Evolutionary conservation across 495 filamentous ascomycete genomes (phyloP).

Genomic region (Umbilicaria muhlenbergii): DNA sequence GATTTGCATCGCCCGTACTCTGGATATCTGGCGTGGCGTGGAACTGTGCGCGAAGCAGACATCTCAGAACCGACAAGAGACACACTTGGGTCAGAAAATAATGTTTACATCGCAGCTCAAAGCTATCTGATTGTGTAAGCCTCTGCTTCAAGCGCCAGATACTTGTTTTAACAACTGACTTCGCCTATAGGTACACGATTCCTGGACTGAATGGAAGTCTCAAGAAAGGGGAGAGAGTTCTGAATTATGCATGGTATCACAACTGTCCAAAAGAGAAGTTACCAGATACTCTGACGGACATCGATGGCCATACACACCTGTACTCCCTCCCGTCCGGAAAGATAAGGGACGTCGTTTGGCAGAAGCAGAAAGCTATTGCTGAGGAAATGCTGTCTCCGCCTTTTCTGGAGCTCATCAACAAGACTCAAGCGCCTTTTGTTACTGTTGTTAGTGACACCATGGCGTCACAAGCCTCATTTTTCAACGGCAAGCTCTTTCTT

Average conservation of each 20-base stretch:
- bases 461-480: slow-evolving; percentile 9
- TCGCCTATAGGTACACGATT: too few species aligned
- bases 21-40: too few species aligned
- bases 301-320: slow-evolving; percentile 10
- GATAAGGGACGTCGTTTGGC: slow-evolving; percentile 8
- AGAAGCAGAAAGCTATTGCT: slow-evolving; percentile 1
- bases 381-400: slow-evolving; percentile 3
- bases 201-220: too few species aligned
- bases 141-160: too few species aligned
- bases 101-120: too few species aligned
- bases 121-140: too few species aligned
- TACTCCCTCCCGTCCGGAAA: slow-evolving; percentile 10
- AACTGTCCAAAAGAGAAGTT: slow-evolving; percentile 15
- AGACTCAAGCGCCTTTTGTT: slow-evolving; percentile 13
- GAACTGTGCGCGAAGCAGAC: too few species aligned
- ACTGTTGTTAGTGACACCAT: slow-evolving; percentile 8
- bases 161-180: too few species aligned
- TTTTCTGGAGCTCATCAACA: slow-evolving; percentile 16
- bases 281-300: slow-evolving; percentile 6
- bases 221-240: too few species aligned
- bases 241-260: slow-evolving; percentile 42
- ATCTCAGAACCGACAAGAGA: too few species aligned
- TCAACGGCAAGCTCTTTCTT: slow-evolving; percentile 13
- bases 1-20: too few species aligned
- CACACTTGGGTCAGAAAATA: too few species aligned